Evolutionary conservation across 805 yeast genomes (phyloP).

Genomic region (Nakazawaea pomicola): DNA sequence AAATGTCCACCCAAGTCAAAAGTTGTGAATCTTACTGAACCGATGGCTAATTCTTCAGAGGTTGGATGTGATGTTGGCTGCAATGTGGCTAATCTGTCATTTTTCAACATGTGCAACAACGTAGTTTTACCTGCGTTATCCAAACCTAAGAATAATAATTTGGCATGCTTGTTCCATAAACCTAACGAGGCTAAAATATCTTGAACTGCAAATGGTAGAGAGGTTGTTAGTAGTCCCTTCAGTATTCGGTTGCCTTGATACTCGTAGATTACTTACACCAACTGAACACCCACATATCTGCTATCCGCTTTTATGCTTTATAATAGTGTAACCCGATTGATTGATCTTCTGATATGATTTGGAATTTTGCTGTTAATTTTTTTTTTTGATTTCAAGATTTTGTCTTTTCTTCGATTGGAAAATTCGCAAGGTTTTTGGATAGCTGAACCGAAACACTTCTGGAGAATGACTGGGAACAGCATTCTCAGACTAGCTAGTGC

Average conservation of each 20-base stretch:
- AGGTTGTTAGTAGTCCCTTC: neutral
- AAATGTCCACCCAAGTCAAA: conserved; percentile 98
- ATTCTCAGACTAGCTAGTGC: too few species aligned
- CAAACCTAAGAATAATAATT: conserved; percentile 89
- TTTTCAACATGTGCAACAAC: conserved; percentile 76
- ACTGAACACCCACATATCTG: conserved; percentile 14
- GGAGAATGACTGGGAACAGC: too few species aligned
- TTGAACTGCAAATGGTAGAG: conserved; percentile 40
- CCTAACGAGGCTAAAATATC: conserved; percentile 77
- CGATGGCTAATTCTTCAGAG: conserved; percentile 95
- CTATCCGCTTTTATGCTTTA: too few species aligned
- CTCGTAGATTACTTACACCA: conserved; percentile 33
- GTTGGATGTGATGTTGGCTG: conserved; percentile 99
- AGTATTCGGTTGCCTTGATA: neutral
- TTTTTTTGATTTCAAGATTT: too few species aligned
- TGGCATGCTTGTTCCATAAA: conserved; percentile 91
- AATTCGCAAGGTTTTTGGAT: too few species aligned
- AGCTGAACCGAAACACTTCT: too few species aligned
- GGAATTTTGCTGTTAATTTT: neutral
- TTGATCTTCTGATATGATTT: too few species aligned
- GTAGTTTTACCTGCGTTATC: conserved; percentile 99
- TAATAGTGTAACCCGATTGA: too few species aligned
- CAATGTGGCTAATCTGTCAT: conserved; percentile 95
- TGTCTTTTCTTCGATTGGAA: too few species aligned
- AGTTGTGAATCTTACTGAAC: conserved; percentile 94